These are phyloP conservation scores for Fusarium circinatum DNA, from an alignment of 2,329 filamentous ascomycete species.

Conservation along the genomic window DNA sequence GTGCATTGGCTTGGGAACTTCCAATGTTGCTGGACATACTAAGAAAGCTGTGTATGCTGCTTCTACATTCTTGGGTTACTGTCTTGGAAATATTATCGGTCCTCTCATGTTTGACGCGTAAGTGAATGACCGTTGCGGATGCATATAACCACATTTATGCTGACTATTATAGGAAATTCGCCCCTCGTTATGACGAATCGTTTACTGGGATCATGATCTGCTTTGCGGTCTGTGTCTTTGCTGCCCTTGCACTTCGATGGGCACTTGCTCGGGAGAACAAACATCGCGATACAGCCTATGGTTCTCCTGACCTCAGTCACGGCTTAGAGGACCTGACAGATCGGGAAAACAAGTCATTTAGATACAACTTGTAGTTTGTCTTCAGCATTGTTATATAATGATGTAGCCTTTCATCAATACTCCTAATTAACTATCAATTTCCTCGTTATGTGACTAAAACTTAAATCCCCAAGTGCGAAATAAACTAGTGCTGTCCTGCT, in stretches of 20 bases:
- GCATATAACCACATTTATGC: not conserved
- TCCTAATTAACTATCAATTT: too few relatives aligned
- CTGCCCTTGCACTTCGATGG: not conserved
- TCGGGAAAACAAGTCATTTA: not conserved
- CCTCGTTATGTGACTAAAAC: not conserved
- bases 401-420: fast-evolving
- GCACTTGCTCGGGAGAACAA: not conserved
- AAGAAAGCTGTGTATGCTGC: not conserved
- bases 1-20: not conserved
- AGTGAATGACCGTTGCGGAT: fast-evolving
- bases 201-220: not conserved
- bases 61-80: not conserved
- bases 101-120: not conserved
- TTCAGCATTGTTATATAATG: too few relatives aligned
- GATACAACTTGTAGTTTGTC: not conserved
- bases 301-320: not conserved
- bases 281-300: not conserved
- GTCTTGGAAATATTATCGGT: not conserved
- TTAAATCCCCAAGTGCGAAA: fast-evolving
- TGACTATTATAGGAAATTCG: not conserved
- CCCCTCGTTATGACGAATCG: not conserved
- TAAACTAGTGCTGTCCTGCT: not conserved
- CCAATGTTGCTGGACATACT: not conserved
- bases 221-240: not conserved
- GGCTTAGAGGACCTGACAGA: not conserved